Evolutionary conservation across 495 filamentous ascomycete genomes (phyloP), one percentile per base, ranked within the genome.

Genomic region (Daldinia caldariorum): DNA sequence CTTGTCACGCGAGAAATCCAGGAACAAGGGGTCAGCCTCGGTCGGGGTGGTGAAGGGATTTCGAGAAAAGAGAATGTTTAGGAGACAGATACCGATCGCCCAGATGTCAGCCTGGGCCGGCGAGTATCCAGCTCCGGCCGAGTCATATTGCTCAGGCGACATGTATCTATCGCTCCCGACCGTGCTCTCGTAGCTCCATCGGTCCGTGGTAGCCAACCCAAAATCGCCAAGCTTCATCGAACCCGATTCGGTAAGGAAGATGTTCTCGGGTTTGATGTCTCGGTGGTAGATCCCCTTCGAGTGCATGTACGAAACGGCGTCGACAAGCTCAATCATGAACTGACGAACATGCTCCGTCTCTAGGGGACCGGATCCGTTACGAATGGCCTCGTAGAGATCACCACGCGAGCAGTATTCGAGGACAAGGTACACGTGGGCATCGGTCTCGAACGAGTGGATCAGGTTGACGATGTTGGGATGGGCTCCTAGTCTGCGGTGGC

Each of bases 251-350:
- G 87, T 91, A 67, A 99, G 84, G 81, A 99, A 98, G 80, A 99
- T 97, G 82, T 99, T 99, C 85, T 99, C 95, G 7, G 95, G 95
- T 83, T 99, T 99, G 87, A 99, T 97, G 79, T 99, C 95, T 63
- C 95, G 93, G 78, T 99, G 95, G 79, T 94, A 97, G 72, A 98
- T 85, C 66, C 92, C 93, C 76, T 94, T 93, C 68, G 85, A 82
- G 76, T 99, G 95, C 84, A 97, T 92, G 79, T 91, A 92, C 54
- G 93, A 89, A 58, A 99, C 90, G 45, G 96, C 93, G 76, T 91
- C 89, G 57, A 99, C 84, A 20, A 99, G 88, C 80, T 99, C 89
- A 51, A 97, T 83, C 96, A 99, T 98, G 85, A 97, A 96, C 39
- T 92, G 91, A 54, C 94, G 91, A 59, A 99, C 95, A 79, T 98